Evolutionary conservation across 116 monocot species (phyloP).

Genomic region (Cymodocea nodosa): DNA sequence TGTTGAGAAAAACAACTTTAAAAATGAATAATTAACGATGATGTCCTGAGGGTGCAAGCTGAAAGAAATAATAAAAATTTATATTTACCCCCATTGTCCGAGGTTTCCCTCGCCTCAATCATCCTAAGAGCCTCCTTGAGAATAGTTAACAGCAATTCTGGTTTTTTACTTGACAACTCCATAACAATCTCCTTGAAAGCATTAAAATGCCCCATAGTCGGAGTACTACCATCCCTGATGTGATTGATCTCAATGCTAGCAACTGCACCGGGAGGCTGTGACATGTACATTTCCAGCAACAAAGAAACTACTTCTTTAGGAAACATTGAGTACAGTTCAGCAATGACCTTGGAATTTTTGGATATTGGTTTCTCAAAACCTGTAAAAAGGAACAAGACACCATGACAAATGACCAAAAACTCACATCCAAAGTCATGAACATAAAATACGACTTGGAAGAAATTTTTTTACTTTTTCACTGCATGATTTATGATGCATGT

Average conservation of each 20-base stretch:
- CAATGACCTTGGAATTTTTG: no score
- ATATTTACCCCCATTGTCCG: constrained; percentile 28
- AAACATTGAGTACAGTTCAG: no score
- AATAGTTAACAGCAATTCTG: constrained; percentile 51
- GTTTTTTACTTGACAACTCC: constrained; percentile 44
- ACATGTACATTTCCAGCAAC: background rate
- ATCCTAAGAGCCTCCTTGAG: constrained; percentile 48
- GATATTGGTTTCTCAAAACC: no score
- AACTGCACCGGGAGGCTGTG: no score
- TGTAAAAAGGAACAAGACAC: no score
- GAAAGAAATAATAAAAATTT: background rate
- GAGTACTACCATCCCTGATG: background rate
- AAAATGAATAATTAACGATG: background rate
- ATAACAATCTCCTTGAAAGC: constrained; percentile 44
- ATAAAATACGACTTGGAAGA: no score
- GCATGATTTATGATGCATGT: no score
- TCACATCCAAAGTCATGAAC: no score
- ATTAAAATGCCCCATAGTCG: constrained; percentile 8
- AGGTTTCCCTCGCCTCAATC: constrained; percentile 36
- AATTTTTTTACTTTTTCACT: no score
- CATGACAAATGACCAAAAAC: no score
- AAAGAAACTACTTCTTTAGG: constrained; percentile 1
- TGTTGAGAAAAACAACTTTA: no score
- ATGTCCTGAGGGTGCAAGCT: background rate
- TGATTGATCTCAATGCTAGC: no score